Conservation (phyloP, 768 basidiomycete species). For the Naematelia aurantialba region DNA sequence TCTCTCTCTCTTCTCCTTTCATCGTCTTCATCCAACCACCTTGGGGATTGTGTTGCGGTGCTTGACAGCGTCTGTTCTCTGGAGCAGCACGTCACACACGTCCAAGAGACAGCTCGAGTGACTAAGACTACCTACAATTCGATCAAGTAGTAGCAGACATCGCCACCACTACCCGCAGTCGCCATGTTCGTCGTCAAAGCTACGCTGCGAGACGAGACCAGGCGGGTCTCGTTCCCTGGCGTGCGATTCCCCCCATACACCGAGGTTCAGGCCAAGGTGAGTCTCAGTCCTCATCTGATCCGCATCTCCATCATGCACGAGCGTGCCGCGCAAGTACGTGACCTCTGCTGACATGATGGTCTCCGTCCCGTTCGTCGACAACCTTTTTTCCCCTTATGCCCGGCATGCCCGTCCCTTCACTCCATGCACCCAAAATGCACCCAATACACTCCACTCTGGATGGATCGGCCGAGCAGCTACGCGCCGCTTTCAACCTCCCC, state of each 20-base stretch:
- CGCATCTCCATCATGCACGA: neutral
- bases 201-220: slow-evolving; percentile 45
- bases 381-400: no score
- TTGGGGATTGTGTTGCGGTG: neutral
- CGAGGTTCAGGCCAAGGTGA: slow-evolving; percentile 42
- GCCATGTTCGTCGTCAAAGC: slow-evolving; percentile 45
- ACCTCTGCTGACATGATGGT: neutral
- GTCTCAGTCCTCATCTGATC: slow-evolving; percentile 7
- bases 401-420: no score
- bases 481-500: slow-evolving; percentile 43
- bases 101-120: no score
- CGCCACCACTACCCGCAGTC: neutral
- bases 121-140: no score
- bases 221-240: slow-evolving; percentile 38
- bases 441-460: no score
- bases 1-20: neutral
- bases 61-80: no score
- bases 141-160: neutral
- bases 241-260: slow-evolving; percentile 36
- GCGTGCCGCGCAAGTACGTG: neutral
- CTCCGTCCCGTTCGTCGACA: neutral
- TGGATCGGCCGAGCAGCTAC: no score
- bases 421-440: no score
- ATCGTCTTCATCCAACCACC: neutral
- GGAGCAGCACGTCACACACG: no score